Evolutionary conservation across 1,139 yeast genomes (phyloP).

Genomic region (Pichia sp.): DNA sequence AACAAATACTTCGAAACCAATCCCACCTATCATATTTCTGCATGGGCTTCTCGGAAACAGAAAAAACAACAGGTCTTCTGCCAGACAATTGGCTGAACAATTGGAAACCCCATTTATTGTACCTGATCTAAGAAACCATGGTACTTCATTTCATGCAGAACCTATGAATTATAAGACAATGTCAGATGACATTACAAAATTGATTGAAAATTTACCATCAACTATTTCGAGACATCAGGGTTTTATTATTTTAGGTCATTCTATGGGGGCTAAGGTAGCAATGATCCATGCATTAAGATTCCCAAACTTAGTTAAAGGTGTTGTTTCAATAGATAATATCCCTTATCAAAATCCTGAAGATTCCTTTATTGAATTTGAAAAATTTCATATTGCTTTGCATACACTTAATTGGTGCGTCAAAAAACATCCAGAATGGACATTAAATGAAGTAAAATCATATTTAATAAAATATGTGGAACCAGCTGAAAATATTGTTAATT

Average conservation of each 20-base stretch:
- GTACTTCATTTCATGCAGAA: conserved; percentile 68
- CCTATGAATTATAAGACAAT: conserved; percentile 71
- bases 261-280: conserved; percentile 94
- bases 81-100: conserved; percentile 36
- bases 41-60: conserved; percentile 89
- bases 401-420: conserved; percentile 13
- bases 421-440: conserved; percentile 11
- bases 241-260: conserved; percentile 63
- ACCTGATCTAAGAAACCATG: conserved; percentile 83
- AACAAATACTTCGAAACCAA: background rate
- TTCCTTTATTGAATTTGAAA: conserved; percentile 23
- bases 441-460: conserved; percentile 41
- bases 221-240: conserved; percentile 28
- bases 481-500: conserved; percentile 56
- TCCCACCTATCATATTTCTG: conserved; percentile 59
- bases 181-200: conserved; percentile 61
- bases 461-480: conserved; percentile 58
- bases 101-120: conserved; percentile 48
- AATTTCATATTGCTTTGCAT: conserved; percentile 22
- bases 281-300: conserved; percentile 74
- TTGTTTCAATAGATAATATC: conserved; percentile 81
- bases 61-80: conserved; percentile 69
- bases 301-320: conserved; percentile 56
- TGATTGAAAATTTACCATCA: conserved; percentile 16
- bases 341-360: conserved; percentile 43